Percentiles rank a stretch among this genome's conserved stretches.
Evolutionary conservation across 768 basidiomycete genomes (phyloP).

Genomic region (Xerocomus brunneocitrinus): DNA sequence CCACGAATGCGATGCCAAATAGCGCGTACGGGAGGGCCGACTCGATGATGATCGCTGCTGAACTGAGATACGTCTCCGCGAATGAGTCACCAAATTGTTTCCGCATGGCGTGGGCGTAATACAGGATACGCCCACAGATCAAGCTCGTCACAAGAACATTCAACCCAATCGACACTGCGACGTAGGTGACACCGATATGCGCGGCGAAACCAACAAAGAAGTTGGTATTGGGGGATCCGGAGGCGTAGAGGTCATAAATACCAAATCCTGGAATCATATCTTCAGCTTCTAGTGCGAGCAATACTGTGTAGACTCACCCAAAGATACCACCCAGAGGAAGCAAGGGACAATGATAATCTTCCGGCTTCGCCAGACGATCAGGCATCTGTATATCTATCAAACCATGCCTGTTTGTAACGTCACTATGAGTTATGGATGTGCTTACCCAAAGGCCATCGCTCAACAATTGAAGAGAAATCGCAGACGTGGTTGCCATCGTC

Average conservation of each 20-base stretch:
- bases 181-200: conserved; percentile 8
- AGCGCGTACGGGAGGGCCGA: conserved; percentile 14
- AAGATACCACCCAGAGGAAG: conserved; percentile 8
- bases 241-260: conserved; percentile 3
- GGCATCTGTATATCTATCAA: conserved; percentile 34
- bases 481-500: conserved; percentile 26
- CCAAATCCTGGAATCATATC: conserved; percentile 1
- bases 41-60: conserved; percentile 7
- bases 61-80: conserved; percentile 5
- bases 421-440: background rate
- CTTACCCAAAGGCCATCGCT: conserved; percentile 34
- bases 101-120: conserved; percentile 2
- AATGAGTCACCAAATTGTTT: background rate
- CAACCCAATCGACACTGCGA: conserved; percentile 4
- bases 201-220: conserved; percentile 7
- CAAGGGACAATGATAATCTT: conserved; percentile 7
- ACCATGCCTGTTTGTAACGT: background rate
- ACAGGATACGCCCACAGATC: conserved; percentile 11
- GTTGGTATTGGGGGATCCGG: background rate
- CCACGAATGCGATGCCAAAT: conserved; percentile 5
- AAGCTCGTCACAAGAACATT: conserved; percentile 3
- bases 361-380: conserved; percentile 27
- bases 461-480: conserved; percentile 27
- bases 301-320: background rate
- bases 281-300: background rate